A percentile compares a stretch with the other conserved stretches of the same genome.
Evolutionary conservation across 1,284 basidiomycete genomes (phyloP).

Genomic region (Heliocybe sulcata): DNA sequence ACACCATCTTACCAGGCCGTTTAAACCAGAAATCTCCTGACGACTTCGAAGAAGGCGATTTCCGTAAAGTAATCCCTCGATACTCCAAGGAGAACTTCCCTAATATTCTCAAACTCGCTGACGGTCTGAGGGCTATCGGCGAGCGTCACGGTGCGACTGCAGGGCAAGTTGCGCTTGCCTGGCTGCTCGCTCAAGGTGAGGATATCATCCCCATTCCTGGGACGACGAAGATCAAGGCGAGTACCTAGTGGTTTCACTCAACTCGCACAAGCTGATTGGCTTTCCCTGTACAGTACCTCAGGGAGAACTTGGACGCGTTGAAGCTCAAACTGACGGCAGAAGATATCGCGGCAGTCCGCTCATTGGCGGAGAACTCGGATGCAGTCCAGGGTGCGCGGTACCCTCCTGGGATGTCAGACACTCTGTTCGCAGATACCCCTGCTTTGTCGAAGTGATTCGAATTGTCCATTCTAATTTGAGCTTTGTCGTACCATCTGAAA

Average conservation of each 20-base stretch:
- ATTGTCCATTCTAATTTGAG: too few relatives aligned
- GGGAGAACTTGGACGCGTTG: constrained; percentile 32
- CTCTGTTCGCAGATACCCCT: constrained; percentile 1
- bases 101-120: constrained; percentile 33
- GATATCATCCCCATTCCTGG: constrained; percentile 34
- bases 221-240: constrained; percentile 16
- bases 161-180: constrained; percentile 36
- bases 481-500: too few relatives aligned
- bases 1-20: background rate
- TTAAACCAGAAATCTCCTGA: constrained; percentile 7
- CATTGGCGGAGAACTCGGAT: constrained; percentile 25
- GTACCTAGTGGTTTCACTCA: background rate
- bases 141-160: constrained; percentile 26
- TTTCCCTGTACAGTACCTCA: constrained; percentile 19
- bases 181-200: constrained; percentile 31
- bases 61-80: constrained; percentile 21
- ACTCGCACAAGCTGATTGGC: background rate
- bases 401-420: background rate
- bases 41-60: constrained; percentile 24
- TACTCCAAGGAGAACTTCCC: constrained; percentile 36
- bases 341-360: constrained; percentile 28
- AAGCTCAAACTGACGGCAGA: constrained; percentile 27
- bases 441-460: constrained; percentile 12
- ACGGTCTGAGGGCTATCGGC: constrained; percentile 26
- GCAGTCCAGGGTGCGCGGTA: constrained; percentile 1